Evolutionary conservation across 2,329 filamentous ascomycete genomes (phyloP).

Genomic region (Trichoderma breve): DNA sequence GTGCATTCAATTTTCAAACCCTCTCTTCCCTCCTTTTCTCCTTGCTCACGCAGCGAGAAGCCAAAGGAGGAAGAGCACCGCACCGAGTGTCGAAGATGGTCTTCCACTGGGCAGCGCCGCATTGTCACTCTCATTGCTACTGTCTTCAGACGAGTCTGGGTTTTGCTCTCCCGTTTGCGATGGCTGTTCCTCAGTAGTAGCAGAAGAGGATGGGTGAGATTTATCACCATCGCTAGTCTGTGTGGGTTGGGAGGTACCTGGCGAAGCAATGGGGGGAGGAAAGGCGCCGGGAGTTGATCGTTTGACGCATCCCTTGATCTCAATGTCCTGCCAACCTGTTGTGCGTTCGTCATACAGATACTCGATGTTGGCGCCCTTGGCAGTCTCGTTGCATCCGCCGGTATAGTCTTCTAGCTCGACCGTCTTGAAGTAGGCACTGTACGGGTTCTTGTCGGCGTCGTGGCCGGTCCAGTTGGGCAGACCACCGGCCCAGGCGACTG

Average conservation of each 20-base stretch:
- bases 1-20: background rate
- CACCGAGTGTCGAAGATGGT: conserved; percentile 21
- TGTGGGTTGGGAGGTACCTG: background rate
- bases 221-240: background rate
- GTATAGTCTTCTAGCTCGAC: conserved; percentile 33
- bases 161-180: conserved; percentile 9
- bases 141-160: background rate
- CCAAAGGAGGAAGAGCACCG: conserved; percentile 22
- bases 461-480: conserved; percentile 33
- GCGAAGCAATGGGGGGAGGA: background rate
- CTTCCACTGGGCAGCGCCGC: conserved; percentile 2
- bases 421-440: conserved; percentile 28
- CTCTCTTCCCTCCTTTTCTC: background rate
- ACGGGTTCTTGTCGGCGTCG: conserved; percentile 23
- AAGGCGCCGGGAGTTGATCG: conserved; percentile 19
- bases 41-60: conserved; percentile 15
- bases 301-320: conserved; percentile 30
- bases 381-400: conserved; percentile 28
- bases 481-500: conserved; percentile 67
- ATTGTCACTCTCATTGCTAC: conserved; percentile 7
- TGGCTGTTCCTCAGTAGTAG: background rate
- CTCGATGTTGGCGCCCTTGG: conserved; percentile 21
- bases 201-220: background rate
- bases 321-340: conserved; percentile 31
- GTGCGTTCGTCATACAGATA: conserved; percentile 32